phyloP scores from a whole-genome alignment of 2,329 filamentous ascomycete species.

The Pseudocercospora fuligena region DNA sequence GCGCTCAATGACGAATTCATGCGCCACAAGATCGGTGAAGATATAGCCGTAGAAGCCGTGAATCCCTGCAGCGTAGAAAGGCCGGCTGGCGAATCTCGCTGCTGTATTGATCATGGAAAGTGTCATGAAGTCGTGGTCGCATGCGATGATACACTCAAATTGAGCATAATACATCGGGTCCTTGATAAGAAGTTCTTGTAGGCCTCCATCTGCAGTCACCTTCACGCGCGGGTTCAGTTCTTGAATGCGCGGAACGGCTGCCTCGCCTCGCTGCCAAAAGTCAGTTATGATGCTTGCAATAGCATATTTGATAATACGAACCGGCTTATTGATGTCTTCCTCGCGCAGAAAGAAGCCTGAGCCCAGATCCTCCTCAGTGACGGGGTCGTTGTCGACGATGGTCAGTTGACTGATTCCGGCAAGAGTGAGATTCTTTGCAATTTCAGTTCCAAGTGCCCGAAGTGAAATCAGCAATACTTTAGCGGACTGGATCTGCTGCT shows the following conservation, averaged over 20 bases:
- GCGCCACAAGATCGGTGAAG: constrained; percentile 88
- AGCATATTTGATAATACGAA: constrained; percentile 39
- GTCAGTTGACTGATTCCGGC: constrained; percentile 91
- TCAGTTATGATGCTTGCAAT: not conserved
- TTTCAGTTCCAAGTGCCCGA: constrained; percentile 86
- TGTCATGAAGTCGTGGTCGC: constrained; percentile 77
- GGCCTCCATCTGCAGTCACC: constrained; percentile 55
- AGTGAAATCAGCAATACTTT: constrained; percentile 89
- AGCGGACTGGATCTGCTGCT: constrained; percentile 83
- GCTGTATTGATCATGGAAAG: constrained; percentile 83
- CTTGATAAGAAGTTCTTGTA: constrained; percentile 72
- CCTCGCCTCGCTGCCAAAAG: constrained; percentile 70
- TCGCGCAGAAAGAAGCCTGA: constrained; percentile 74
- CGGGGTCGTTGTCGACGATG: constrained; percentile 76
- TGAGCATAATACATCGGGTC: constrained; percentile 73
- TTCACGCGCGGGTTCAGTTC: constrained; percentile 88
- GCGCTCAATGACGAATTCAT: constrained; percentile 88
- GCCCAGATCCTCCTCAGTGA: constrained; percentile 78
- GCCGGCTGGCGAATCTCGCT: constrained; percentile 74
- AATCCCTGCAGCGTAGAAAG: constrained; percentile 86
- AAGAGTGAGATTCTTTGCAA: constrained; percentile 95
- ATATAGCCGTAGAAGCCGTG: constrained; percentile 95
- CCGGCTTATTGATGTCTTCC: constrained; percentile 74
- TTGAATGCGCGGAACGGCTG: constrained; percentile 75
- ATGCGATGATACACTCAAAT: constrained; percentile 88